Base-by-base conservation (phyloP, 805 yeast species). In the Myxozyma monticola region DNA sequence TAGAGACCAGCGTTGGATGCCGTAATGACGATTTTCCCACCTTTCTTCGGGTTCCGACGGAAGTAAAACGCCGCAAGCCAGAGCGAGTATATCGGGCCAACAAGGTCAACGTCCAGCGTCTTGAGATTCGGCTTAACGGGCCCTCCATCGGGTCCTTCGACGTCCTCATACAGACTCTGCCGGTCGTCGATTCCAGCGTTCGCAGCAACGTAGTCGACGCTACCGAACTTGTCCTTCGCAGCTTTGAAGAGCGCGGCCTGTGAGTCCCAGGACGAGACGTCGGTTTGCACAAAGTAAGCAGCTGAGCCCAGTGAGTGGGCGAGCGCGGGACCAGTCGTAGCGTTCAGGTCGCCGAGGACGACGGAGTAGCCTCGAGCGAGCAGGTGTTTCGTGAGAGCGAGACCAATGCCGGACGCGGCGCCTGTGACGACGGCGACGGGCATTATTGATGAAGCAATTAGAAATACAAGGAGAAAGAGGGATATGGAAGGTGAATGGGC, bases 121-220 rank as follows among this genome's bases (percentile, higher is more conserved):
- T 14, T 24, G 34, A 48, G 20, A 18, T 42, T 26, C 5, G 51
- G 51, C 37, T 30, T 41, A 15, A 34, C 41, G 3, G 51, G 51
- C 7, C 35, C 42, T 2, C 30, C 47, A 20, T 36, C 51, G 15
- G 35, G 29, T 4, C 38, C 37, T 15, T 9, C 22, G 3, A 36
- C 45, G 22, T 24, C 37, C 6, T 41, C 37, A 42, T 37, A 48
- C 10, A 34, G 34, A 21, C 25, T 15, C n/a, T 41, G 42, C 20
- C 29, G 7, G 25, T 48, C 51, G 29, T 26, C 42, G 29, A 48
- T 29, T 7, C 51, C 51, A 6, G 51, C 51, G 37, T 48, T 48
- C 9, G 51, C 51, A 18, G 43, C 47, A 21, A 48, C 51, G 18
- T 29, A 37, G 34, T 48, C 51, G 15, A 48, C 22, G 4, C 43